phyloP scores from a whole-genome alignment of 1,284 basidiomycete species.

The Fistulinella cinereoalba region DNA sequence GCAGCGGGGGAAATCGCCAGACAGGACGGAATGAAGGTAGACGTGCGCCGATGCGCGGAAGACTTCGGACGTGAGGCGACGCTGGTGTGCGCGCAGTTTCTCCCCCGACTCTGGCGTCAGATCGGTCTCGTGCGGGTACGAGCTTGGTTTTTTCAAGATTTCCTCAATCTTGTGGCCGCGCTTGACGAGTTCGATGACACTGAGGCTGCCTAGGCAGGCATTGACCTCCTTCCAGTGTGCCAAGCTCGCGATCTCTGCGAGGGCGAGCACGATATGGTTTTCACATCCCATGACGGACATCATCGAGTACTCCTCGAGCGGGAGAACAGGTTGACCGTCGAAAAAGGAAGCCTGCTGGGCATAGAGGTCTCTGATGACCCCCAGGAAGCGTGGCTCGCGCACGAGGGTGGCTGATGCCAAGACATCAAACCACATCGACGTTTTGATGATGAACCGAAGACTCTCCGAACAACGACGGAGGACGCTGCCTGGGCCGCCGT shows the following conservation, averaged over 20 bases:
- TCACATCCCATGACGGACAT: slow-evolving; percentile 83
- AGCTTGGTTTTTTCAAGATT: slow-evolving; percentile 31
- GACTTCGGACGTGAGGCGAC: slow-evolving; percentile 60
- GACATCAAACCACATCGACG: slow-evolving; percentile 83
- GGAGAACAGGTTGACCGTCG: slow-evolving; percentile 26
- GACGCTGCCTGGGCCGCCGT: slow-evolving; percentile 42
- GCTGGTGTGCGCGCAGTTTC: slow-evolving; percentile 39
- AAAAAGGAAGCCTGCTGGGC: slow-evolving; percentile 37
- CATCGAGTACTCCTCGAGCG: slow-evolving; percentile 51
- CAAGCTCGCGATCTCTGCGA: slow-evolving; percentile 70
- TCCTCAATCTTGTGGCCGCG: slow-evolving; percentile 54
- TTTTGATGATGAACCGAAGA: slow-evolving; percentile 70
- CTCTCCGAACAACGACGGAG: slow-evolving; percentile 46
- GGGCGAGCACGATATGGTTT: slow-evolving; percentile 70
- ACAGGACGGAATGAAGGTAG: slow-evolving; percentile 70
- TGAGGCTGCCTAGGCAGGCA: slow-evolving; percentile 42
- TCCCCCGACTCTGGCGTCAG: neutral
- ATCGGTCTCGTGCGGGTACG: neutral
- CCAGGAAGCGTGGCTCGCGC: slow-evolving; percentile 54
- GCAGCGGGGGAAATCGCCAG: slow-evolving; percentile 61
- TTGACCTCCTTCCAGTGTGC: slow-evolving; percentile 60
- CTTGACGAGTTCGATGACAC: slow-evolving; percentile 54
- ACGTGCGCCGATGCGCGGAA: slow-evolving; percentile 72
- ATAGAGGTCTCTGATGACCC: slow-evolving; percentile 57
- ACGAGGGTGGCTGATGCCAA: slow-evolving; percentile 69